Evolutionary conservation across 441 rosid genomes (phyloP).

Genomic region (Pelargonium exstipulatum): DNA sequence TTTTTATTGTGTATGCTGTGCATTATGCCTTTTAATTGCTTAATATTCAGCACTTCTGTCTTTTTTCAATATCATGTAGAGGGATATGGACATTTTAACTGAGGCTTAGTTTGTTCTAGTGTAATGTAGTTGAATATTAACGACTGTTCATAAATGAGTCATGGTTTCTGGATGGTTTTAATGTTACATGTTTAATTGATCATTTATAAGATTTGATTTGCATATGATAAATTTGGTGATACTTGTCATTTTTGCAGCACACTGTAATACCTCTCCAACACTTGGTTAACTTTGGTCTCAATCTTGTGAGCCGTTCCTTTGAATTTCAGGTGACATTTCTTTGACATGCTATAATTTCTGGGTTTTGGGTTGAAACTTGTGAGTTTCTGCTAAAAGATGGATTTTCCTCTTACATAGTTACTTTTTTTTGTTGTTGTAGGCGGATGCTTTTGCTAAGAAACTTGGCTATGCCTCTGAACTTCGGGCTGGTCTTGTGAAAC

Average conservation of each 20-base stretch:
- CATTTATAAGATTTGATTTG: neutral
- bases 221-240: neutral
- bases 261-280: constrained; percentile 86
- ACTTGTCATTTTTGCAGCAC: constrained; percentile 47
- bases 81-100: neutral
- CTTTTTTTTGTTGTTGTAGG: constrained; percentile 37
- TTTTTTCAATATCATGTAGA: neutral
- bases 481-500: constrained; percentile 85
- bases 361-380: neutral
- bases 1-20: too few species aligned
- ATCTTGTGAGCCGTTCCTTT: constrained; percentile 87
- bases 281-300: constrained; percentile 75
- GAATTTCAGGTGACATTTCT: constrained; percentile 75
- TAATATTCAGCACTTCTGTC: neutral
- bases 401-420: constrained; percentile 1
- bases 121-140: neutral
- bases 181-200: too few species aligned
- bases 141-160: neutral
- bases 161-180: neutral
- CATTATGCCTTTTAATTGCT: too few species aligned
- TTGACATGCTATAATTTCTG: neutral
- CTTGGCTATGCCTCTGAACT: constrained; percentile 74
- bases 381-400: neutral
- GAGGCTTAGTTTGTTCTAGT: neutral
- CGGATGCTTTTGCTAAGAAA: constrained; percentile 93